Percentiles rank a stretch among this genome's conserved stretches.
These are phyloP conservation scores for Vitis labrusca DNA, from an alignment of 164 flowering plant species.

Conservation along the genomic window DNA sequence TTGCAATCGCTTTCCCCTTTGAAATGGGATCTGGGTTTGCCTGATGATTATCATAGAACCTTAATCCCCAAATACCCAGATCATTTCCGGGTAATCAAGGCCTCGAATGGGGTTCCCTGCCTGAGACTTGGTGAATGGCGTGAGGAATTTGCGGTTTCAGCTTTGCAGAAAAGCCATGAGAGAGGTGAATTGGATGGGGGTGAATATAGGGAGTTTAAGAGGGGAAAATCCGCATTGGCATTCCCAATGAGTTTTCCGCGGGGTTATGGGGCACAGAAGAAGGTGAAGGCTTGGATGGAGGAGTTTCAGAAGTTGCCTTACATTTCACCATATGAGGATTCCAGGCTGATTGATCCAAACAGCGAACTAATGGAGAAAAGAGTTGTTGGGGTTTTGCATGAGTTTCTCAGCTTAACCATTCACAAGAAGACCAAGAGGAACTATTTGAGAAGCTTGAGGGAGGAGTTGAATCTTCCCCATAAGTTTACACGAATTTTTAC, in stretches of 20 bases:
- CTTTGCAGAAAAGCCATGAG: slow-evolving; percentile 67
- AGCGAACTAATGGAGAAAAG: slow-evolving; percentile 97
- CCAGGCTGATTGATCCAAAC: slow-evolving; percentile 60
- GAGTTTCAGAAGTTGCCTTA: slow-evolving; percentile 92
- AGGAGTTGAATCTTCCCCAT: slow-evolving; percentile 77
- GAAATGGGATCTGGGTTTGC: slow-evolving; percentile 91
- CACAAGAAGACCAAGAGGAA: slow-evolving; percentile 96
- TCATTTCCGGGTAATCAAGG: slow-evolving; percentile 54
- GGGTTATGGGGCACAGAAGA: slow-evolving; percentile 84
- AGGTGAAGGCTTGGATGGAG: slow-evolving; percentile 94
- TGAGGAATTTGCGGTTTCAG: slow-evolving; percentile 72
- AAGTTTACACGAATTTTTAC: slow-evolving; percentile 89
- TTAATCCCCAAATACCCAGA: slow-evolving; percentile 59
- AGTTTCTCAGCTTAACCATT: slow-evolving; percentile 78
- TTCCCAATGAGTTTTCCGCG: slow-evolving; percentile 89
- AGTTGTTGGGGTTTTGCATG: slow-evolving; percentile 90
- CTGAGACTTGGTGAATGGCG: slow-evolving; percentile 60
- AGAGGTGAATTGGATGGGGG: slow-evolving; percentile 21
- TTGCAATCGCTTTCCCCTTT: slow-evolving; percentile 50
- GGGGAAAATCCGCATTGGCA: slow-evolving; percentile 49
- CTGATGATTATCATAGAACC: slow-evolving; percentile 54
- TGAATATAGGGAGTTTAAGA: slow-evolving; percentile 60
- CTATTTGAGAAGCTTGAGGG: slow-evolving; percentile 82
- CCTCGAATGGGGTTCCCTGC: slow-evolving; percentile 49
- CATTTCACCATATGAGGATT: slow-evolving; percentile 91